Evolutionary conservation across 2,329 filamentous ascomycete species (phyloP).

Genomic region (Calonectria henricotiae): DNA sequence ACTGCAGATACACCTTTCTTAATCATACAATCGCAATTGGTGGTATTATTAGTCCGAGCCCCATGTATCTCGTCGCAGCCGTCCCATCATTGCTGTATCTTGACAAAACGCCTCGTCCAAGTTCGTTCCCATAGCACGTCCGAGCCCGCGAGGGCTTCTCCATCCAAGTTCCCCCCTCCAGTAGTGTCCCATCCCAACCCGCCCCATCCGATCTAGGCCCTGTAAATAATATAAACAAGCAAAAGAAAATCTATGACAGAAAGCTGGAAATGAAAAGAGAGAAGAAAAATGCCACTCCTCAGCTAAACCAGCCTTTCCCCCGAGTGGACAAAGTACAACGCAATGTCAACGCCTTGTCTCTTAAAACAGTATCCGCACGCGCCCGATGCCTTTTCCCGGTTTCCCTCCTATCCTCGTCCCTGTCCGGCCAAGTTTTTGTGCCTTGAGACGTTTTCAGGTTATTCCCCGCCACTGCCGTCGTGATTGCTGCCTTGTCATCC

Average conservation of each 20-base stretch:
- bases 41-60: conserved; percentile 39
- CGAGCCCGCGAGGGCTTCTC: conserved; percentile 49
- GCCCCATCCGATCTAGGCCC: conserved; percentile 45
- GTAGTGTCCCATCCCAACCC: conserved; percentile 35
- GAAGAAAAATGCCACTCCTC: conserved; percentile 43
- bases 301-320: conserved; percentile 37
- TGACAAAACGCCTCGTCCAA: conserved; percentile 47
- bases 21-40: conserved; percentile 36
- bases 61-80: conserved; percentile 35
- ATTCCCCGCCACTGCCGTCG: conserved; percentile 46
- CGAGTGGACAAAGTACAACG: conserved; percentile 44
- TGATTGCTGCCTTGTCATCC: conserved; percentile 46
- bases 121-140: conserved; percentile 40
- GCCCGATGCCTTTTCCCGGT: conserved; percentile 40
- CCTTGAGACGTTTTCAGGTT: conserved; percentile 43
- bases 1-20: conserved; percentile 36
- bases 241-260: conserved; percentile 45
- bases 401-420: conserved; percentile 39
- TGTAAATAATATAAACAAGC: conserved; percentile 47
- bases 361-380: conserved; percentile 50
- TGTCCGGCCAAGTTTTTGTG: conserved; percentile 42
- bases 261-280: conserved; percentile 42
- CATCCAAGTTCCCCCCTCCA: conserved; percentile 38
- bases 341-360: conserved; percentile 47
- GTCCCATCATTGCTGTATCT: conserved; percentile 38